Conservation (phyloP, 2,329 filamentous ascomycete genomes). For the Pseudogymnoascus sp. region DNA sequence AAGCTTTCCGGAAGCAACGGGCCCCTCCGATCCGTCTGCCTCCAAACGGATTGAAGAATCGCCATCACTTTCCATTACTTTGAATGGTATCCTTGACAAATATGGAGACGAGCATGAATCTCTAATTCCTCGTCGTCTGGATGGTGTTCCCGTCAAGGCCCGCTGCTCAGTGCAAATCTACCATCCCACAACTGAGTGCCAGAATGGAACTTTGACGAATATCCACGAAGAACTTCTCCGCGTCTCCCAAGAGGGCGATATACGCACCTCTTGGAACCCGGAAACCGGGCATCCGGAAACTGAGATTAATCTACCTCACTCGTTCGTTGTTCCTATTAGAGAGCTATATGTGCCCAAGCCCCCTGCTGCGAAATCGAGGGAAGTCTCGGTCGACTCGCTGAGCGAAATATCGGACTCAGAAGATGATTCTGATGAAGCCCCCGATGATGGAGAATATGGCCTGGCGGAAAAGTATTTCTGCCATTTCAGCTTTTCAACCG, state of each 20-base stretch:
- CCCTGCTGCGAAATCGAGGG: not conserved
- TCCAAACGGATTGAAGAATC: not conserved
- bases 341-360: not conserved
- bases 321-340: not conserved
- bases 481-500: not conserved
- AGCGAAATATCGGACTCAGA: constrained; percentile 1
- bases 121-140: not conserved
- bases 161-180: not conserved
- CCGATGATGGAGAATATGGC: not conserved
- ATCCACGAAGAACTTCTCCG: not conserved
- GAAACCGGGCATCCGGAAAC: not conserved
- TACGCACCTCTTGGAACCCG: not conserved
- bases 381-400: not conserved
- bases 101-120: not conserved
- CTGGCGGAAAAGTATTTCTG: not conserved
- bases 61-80: not conserved
- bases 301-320: not conserved
- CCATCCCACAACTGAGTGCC: not conserved
- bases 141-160: not conserved
- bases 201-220: not conserved
- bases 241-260: not conserved
- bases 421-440: not conserved
- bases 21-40: not conserved
- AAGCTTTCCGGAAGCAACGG: no score
- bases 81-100: not conserved